phyloP scores from a whole-genome alignment of 495 filamentous ascomycete species.

The Podospora appendiculata region DNA sequence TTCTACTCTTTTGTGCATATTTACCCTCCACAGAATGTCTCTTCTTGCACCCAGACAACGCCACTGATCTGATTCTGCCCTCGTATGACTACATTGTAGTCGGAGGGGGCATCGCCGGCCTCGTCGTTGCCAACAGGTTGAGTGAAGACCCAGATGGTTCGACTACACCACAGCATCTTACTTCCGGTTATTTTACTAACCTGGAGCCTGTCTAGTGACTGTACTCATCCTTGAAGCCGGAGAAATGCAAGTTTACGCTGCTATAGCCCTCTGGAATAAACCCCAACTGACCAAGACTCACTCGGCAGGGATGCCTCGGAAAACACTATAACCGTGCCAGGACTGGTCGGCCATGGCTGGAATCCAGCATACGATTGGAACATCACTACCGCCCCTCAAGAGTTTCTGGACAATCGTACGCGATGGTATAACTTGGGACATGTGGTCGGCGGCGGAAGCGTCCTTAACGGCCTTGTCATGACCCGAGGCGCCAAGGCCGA shows the following conservation, averaged over 20 bases:
- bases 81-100: conserved; percentile 44
- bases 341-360: conserved; percentile 14
- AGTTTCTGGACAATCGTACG: conserved; percentile 29
- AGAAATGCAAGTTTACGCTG: conserved; percentile 9
- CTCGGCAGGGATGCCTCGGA: conserved; percentile 7
- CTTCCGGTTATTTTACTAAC: not conserved
- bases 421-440: conserved; percentile 29
- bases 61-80: conserved; percentile 3
- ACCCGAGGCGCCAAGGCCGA: conserved; percentile 36
- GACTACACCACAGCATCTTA: not conserved
- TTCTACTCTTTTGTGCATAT: not conserved
- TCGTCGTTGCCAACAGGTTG: conserved; percentile 39
- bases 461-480: conserved; percentile 40
- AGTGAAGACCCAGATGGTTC: conserved; percentile 15
- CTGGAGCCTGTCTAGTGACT: conserved; percentile 16
- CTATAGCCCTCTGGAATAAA: not conserved
- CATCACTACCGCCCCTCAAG: conserved; percentile 15
- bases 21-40: not conserved
- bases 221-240: conserved; percentile 35
- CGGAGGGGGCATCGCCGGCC: conserved; percentile 46
- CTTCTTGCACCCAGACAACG: conserved; percentile 2
- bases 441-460: conserved; percentile 39
- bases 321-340: conserved; percentile 12
- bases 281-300: not conserved
- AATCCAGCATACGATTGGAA: conserved; percentile 15